A percentile compares a stretch with the other conserved stretches of the same genome.
Evolutionary conservation across 2,329 filamentous ascomycete species (phyloP).

Genomic region (Stemphylium vesicarium): DNA sequence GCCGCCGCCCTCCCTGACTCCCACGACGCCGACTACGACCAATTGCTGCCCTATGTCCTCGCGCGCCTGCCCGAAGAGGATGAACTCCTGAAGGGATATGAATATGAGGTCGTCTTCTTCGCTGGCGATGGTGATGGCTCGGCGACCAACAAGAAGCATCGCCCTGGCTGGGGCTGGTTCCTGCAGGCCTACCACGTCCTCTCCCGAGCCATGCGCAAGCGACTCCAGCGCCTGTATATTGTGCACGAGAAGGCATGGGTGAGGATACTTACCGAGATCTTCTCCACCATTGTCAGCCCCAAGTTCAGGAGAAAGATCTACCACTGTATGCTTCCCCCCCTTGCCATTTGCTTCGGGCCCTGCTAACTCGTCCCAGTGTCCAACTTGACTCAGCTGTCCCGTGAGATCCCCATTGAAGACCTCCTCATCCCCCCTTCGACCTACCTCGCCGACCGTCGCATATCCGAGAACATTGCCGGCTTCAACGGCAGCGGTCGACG

Average conservation of each 20-base stretch:
- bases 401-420: slow-evolving; percentile 59
- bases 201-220: slow-evolving; percentile 61
- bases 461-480: slow-evolving; percentile 55
- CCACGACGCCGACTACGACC: slow-evolving; percentile 61
- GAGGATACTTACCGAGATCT: slow-evolving; percentile 61
- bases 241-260: slow-evolving; percentile 65
- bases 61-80: slow-evolving; percentile 62
- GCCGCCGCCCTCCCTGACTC: slow-evolving; percentile 63
- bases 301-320: slow-evolving; percentile 65
- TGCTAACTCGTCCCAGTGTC: slow-evolving; percentile 50
- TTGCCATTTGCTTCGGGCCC: neutral
- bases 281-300: slow-evolving; percentile 63
- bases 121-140: slow-evolving; percentile 59
- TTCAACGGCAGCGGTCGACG: slow-evolving; percentile 55
- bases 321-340: slow-evolving; percentile 52
- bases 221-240: slow-evolving; percentile 62
- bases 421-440: slow-evolving; percentile 61
- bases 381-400: slow-evolving; percentile 56
- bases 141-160: slow-evolving; percentile 54
- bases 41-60: slow-evolving; percentile 62
- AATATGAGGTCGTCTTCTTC: slow-evolving; percentile 65
- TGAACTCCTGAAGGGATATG: slow-evolving; percentile 59
- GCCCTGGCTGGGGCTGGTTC: slow-evolving; percentile 63
- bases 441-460: slow-evolving; percentile 61
- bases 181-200: slow-evolving; percentile 64